Conservation (phyloP, 1,139 yeast species). For the Sugiyamaella neomexicana region DNA sequence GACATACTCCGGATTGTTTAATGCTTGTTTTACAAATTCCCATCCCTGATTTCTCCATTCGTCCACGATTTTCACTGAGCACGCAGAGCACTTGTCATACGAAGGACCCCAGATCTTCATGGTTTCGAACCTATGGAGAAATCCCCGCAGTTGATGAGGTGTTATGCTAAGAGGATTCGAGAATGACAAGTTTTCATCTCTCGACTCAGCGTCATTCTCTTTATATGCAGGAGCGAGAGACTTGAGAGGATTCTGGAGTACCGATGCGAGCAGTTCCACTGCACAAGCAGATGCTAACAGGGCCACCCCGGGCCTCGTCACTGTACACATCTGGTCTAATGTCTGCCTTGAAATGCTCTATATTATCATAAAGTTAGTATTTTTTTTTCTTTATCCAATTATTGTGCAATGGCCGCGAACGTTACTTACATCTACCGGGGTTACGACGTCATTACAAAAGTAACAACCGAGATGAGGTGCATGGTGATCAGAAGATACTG, state of each 20-base stretch:
- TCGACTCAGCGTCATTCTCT: constrained; percentile 19
- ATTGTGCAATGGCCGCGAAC: no score
- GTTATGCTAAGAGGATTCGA: constrained; percentile 59
- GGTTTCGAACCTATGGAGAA: constrained; percentile 62
- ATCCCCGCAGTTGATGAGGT: constrained; percentile 92
- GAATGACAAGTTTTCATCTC: constrained; percentile 19
- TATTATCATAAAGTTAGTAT: background rate
- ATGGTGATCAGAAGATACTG: constrained; percentile 26
- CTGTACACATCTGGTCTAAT: constrained; percentile 97
- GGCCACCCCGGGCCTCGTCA: constrained; percentile 95
- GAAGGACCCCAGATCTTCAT: constrained; percentile 68
- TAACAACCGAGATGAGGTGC: constrained; percentile 74
- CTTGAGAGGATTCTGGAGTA: constrained; percentile 63
- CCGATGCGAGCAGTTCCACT: constrained; percentile 75
- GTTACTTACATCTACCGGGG: constrained; percentile 63
- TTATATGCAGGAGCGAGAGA: constrained; percentile 49
- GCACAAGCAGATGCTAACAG: constrained; percentile 83
- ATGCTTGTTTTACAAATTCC: constrained; percentile 73
- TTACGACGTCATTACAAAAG: constrained; percentile 93
- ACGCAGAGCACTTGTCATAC: constrained; percentile 80
- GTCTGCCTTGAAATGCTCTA: constrained; percentile 74
- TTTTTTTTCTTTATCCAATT: background rate
- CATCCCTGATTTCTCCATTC: constrained; percentile 61
- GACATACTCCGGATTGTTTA: constrained; percentile 62
- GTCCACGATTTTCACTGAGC: constrained; percentile 60